These are phyloP conservation scores for Podospora pseudoanserina DNA, from an alignment of 495 filamentous ascomycete genomes.

Conservation along the genomic window DNA sequence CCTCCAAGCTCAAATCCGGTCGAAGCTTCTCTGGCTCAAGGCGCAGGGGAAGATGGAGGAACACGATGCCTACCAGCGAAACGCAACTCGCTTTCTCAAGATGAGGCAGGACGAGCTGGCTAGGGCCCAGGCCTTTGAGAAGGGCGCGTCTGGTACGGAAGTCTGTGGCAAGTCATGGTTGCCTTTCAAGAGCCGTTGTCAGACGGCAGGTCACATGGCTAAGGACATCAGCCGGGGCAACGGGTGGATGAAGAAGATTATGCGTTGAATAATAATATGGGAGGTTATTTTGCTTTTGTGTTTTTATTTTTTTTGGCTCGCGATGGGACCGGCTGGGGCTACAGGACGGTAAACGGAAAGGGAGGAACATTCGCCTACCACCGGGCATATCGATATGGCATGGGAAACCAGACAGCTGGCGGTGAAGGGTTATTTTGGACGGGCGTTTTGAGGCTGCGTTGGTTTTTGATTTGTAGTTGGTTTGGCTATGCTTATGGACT, in stretches of 20 bases:
- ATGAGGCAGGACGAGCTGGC: conserved; percentile 26
- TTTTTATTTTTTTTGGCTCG: conserved; percentile 11
- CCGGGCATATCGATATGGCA: background rate
- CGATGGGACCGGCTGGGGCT: background rate
- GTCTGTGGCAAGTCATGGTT: background rate
- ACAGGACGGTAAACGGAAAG: conserved; percentile 8
- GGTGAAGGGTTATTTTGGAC: background rate
- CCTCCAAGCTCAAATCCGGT: conserved; percentile 42
- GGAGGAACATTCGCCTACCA: background rate
- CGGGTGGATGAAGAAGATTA: conserved; percentile 25
- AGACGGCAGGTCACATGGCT: background rate
- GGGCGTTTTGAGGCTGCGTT: background rate
- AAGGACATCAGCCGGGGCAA: conserved; percentile 7
- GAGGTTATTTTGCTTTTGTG: background rate
- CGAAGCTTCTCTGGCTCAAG: conserved; percentile 48
- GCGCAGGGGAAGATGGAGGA: conserved; percentile 41
- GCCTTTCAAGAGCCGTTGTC: background rate
- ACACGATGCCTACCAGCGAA: conserved; percentile 38
- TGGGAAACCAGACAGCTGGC: background rate
- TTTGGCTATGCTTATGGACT: background rate
- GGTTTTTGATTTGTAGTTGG: background rate
- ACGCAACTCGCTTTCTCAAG: conserved; percentile 36
- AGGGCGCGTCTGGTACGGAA: background rate
- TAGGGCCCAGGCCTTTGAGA: conserved; percentile 1
- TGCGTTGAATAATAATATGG: conserved; percentile 9